Evolutionary conservation across 306 rosid genomes (phyloP).

Genomic region (Trichosanthes truncata): DNA sequence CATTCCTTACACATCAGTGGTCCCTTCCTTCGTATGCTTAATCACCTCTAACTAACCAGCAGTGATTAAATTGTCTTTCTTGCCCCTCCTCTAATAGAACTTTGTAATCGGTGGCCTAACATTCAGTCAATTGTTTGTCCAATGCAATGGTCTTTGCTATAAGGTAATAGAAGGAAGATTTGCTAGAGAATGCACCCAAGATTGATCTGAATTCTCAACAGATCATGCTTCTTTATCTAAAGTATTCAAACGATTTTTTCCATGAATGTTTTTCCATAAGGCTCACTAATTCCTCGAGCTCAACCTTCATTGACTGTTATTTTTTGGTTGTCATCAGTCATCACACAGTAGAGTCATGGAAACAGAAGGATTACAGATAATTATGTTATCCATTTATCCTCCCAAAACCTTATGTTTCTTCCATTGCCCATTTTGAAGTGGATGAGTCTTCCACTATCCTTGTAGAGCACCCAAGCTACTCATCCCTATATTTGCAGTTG

Average conservation of each 20-base stretch:
- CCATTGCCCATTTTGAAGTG: neutral
- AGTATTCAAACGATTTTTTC: neutral
- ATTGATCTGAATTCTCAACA: neutral
- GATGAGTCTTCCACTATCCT: no score
- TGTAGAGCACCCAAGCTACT: no score
- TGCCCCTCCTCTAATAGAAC: no score
- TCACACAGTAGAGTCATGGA: neutral
- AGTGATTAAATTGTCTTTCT: no score
- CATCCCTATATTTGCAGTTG: no score
- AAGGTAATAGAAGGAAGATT: neutral
- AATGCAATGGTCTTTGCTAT: neutral
- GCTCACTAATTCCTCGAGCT: neutral
- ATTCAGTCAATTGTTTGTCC: neutral
- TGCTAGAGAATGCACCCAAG: neutral
- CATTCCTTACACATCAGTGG: no score
- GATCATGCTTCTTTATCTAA: neutral
- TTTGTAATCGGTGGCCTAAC: no score
- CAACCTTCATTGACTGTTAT: neutral
- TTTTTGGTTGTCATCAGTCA: neutral
- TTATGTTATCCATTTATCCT: neutral
- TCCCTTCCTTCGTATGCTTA: no score
- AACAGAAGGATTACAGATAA: neutral
- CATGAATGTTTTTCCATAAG: neutral
- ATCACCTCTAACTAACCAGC: no score
- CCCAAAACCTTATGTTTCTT: neutral